Evolutionary conservation across 306 rosid species (phyloP).

Genomic region (Cucurbita ficifolia): DNA sequence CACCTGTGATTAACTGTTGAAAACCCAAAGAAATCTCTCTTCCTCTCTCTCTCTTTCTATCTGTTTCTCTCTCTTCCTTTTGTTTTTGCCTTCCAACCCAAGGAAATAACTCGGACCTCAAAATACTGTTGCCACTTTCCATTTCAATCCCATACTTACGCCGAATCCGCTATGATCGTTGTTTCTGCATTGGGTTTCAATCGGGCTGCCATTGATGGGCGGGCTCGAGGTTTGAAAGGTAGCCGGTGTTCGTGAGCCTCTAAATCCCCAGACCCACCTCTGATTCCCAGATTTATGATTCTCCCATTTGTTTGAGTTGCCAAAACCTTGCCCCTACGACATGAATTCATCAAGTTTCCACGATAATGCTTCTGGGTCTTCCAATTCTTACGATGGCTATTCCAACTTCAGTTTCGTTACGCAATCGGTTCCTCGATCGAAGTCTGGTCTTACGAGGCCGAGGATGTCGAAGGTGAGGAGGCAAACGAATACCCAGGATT

Average conservation of each 20-base stretch:
- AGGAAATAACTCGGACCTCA: not conserved
- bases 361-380: conserved; percentile 27
- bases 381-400: conserved; percentile 14
- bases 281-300: not conserved
- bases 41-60: not conserved
- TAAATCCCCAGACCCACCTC: not conserved
- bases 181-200: not conserved
- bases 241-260: not conserved
- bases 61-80: not conserved
- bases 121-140: conserved; percentile 2
- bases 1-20: not conserved
- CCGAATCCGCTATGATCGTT: not conserved
- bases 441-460: conserved; percentile 43
- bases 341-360: conserved; percentile 44
- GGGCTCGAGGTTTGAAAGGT: not conserved
- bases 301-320: not conserved
- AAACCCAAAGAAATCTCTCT: not conserved
- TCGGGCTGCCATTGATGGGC: not conserved
- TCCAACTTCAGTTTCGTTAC: conserved; percentile 28
- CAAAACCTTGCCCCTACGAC: not conserved
- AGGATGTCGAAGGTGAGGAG: conserved; percentile 46
- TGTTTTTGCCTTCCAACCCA: not conserved
- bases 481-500: conserved; percentile 31
- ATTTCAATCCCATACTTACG: not conserved
- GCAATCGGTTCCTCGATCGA: conserved; percentile 26